Base-by-base conservation (phyloP, 2,329 filamentous ascomycete species). In the Arthrinium puccinioides region DNA sequence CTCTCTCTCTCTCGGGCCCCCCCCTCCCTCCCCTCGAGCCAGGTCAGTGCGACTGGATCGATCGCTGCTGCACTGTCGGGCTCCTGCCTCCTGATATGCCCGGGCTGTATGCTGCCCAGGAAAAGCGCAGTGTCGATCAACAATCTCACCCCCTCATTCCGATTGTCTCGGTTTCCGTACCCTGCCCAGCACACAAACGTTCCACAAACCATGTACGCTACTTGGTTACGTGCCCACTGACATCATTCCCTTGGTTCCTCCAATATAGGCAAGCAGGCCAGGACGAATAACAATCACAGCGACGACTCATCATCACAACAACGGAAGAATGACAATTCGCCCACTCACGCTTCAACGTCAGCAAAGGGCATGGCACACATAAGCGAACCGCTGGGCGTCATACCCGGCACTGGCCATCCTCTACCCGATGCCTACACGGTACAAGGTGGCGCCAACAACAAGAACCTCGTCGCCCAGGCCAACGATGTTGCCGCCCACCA, bases 261-360 rank as follows among this genome's bases (percentile, higher is more conserved):
- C 36, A 34, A 44, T 52, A 50, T 44, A 81, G 77, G 90, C 65
- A 96, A 96, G 71, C 88, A 95, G 72, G 90, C 88, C 51, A 84
- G 87, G 49, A 72, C 76, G 48, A 69, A 73, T 49, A 71, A 74
- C 47, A 65, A 71, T 48, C 50, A 67, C 47, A 73, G 76, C 46
- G 71, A 76, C 48, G 48, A 67, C 41, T 52, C 67, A n/a, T n/a
- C n/a, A n/a, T n/a, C n/a, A 31, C 69, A 32, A 32, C 30, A 33
- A 21, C 33, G 33, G 7, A 36, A 68, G 43, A 74, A 69, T 58
- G 68, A 79, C 47, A 59, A 64, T 48, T 62, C 65, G 21, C 60
- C 67, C 41, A 57, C 64, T 42, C 66, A 72, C 43, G 70, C 69
- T 53, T 32, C 31, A 21, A 11, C 48, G 30, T 38, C 69, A 69